Evolutionary conservation across 1,139 yeast genomes (phyloP), one percentile per base, ranked within the genome.

Genomic region (Suhomyces bribrorum): DNA sequence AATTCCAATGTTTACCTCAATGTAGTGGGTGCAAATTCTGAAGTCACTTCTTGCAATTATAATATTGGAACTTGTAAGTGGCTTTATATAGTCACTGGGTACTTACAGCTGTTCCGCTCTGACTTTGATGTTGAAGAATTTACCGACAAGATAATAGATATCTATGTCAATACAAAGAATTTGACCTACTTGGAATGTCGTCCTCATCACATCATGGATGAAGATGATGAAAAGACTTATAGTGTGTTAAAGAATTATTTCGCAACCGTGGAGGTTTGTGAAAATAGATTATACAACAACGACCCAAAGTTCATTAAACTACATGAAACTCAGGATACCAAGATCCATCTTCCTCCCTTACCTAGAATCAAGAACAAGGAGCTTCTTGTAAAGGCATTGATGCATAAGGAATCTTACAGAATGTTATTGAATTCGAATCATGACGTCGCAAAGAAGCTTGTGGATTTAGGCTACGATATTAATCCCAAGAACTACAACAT

Each of bases 381-480:
- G 20, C 48, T 67, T 14, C 52, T 68, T 25, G 64, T 66, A 5
- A 66, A 66, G 45, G 62, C 71, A 0, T 60, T 70, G 37, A 58
- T 70, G 54, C 76, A 70, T 43, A 66, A 67, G 45, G 76, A 70
- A 43, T 54, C 67, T 13, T 64, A 64, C 38, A 49, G 70, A 16
- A 67, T 66, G 3, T 53, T 69, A 22, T 46, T 64, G 11, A 52
- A 54, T 14, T 58, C 65, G 11, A 47, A 50, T 7, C 75, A 70
- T 45, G 44, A 49, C 1, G 61, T 70, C 36, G 61, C 64, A 8
- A 36, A 45, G n/a, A 41, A 43, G n/a, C 53, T 70, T 47, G 25
- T 34, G 2, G 38, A 30, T 5, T 24, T 42, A 16, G 51, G 48
- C 1, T 50, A 52, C 29, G 54, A 49, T n/a, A 40, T 57, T 13